Evolutionary conservation across 2,329 filamentous ascomycete species (phyloP).

Genomic region (Diaporthe sp.): DNA sequence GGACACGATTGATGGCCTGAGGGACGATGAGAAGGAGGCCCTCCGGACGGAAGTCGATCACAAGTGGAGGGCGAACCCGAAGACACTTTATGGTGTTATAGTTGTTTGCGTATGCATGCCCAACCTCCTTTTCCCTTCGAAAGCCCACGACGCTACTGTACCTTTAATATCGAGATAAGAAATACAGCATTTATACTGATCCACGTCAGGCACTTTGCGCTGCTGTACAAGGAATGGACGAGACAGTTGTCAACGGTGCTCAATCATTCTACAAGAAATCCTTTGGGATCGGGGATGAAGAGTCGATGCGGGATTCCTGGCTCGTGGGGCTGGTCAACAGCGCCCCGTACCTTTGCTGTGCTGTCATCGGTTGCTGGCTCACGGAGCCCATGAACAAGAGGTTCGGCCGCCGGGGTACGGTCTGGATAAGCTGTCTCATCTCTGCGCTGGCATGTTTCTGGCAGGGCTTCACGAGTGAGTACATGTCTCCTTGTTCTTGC

Average conservation of each 20-base stretch:
- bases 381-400: slow-evolving; percentile 79
- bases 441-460: slow-evolving; percentile 68
- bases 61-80: slow-evolving; percentile 76
- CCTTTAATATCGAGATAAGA: neutral
- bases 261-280: slow-evolving; percentile 74
- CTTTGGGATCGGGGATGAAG: slow-evolving; percentile 70
- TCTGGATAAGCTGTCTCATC: slow-evolving; percentile 75
- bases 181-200: slow-evolving; percentile 53
- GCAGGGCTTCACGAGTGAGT: slow-evolving; percentile 56
- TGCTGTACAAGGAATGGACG: slow-evolving; percentile 80
- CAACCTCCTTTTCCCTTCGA: neutral
- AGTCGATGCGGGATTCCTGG: slow-evolving; percentile 66
- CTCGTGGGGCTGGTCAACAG: slow-evolving; percentile 69
- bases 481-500: neutral
- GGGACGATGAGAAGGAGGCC: slow-evolving; percentile 68
- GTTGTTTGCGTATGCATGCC: slow-evolving; percentile 54
- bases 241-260: slow-evolving; percentile 78
- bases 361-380: slow-evolving; percentile 79
- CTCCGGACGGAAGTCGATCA: slow-evolving; percentile 73
- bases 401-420: slow-evolving; percentile 79
- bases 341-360: slow-evolving; percentile 75
- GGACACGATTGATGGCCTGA: slow-evolving; percentile 66
- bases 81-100: slow-evolving; percentile 75
- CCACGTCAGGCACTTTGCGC: slow-evolving; percentile 70
- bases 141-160: too few species aligned